phyloP scores from a whole-genome alignment of 345 rosid genomes.

The Odontarrhena argentea region DNA sequence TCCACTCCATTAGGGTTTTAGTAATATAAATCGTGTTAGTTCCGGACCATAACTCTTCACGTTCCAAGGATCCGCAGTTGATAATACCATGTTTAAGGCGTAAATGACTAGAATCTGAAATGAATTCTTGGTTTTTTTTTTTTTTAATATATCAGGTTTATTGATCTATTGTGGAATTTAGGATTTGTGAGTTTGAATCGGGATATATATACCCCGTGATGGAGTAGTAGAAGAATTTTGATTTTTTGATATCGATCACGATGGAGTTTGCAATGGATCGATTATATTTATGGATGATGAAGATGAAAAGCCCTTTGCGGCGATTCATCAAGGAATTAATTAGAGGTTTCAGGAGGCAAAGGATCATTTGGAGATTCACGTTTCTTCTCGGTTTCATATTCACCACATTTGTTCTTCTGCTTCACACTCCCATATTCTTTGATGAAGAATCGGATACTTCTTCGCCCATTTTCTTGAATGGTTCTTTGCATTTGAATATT shows the following conservation, averaged over 20 bases:
- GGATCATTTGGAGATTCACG: constrained; percentile 57
- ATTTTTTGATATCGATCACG: neutral
- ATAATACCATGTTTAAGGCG: too few species aligned
- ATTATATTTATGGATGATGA: constrained; percentile 4
- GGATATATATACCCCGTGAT: neutral
- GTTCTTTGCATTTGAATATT: constrained; percentile 47
- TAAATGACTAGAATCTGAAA: constrained; percentile 10
- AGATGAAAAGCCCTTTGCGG: constrained; percentile 38
- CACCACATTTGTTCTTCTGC: constrained; percentile 53
- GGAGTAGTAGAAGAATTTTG: constrained; percentile 8
- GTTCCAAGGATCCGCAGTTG: too few species aligned
- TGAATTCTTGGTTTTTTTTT: neutral
- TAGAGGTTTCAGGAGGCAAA: constrained; percentile 44
- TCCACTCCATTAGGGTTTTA: neutral
- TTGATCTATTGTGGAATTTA: constrained; percentile 36
- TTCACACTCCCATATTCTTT: constrained; percentile 49
- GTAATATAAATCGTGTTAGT: too few species aligned
- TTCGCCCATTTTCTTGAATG: constrained; percentile 40
- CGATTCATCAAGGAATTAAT: constrained; percentile 43
- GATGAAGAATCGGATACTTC: constrained; percentile 34
- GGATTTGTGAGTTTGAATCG: constrained; percentile 27
- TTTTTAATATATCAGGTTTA: constrained; percentile 5
- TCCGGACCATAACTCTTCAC: too few species aligned
- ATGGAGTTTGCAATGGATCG: neutral
- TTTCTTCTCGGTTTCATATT: constrained; percentile 51